phyloP scores from a whole-genome alignment of 2,329 filamentous ascomycete genomes.

The Claviceps lovelessii region DNA sequence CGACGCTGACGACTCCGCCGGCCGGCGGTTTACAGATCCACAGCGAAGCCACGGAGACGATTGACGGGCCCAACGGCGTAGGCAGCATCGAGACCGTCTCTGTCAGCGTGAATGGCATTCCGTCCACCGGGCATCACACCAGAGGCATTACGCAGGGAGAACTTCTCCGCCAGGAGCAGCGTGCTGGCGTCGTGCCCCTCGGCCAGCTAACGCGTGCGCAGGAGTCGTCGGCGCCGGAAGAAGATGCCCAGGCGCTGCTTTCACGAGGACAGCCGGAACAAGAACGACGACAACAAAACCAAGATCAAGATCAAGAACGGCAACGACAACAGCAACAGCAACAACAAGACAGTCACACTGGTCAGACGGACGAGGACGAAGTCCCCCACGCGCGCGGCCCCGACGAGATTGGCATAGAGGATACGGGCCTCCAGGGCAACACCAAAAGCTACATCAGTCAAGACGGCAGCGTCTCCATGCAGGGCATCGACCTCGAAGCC shows the following conservation, averaged over 20 bases:
- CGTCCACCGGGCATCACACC: constrained; percentile 32
- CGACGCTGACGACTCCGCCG: background rate
- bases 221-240: constrained; percentile 10
- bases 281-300: background rate
- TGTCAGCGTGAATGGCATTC: constrained; percentile 57
- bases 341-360: constrained; percentile 33
- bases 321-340: constrained; percentile 21
- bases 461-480: constrained; percentile 30
- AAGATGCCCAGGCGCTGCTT: background rate
- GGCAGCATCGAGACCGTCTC: constrained; percentile 71
- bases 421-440: constrained; percentile 60
- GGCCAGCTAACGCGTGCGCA: constrained; percentile 39
- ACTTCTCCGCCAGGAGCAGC: constrained; percentile 72
- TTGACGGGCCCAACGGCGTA: constrained; percentile 65
- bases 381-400: constrained; percentile 74
- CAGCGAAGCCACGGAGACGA: constrained; percentile 65
- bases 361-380: constrained; percentile 40
- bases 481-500: constrained; percentile 45
- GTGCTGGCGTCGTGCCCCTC: constrained; percentile 62
- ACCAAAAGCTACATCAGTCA: constrained; percentile 26
- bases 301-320: constrained; percentile 4
- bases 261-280: background rate
- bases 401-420: constrained; percentile 68
- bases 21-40: constrained; percentile 32
- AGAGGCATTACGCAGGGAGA: constrained; percentile 68